phyloP scores from a whole-genome alignment of 148 eudicot genomes.

The Camellia sinensis region DNA sequence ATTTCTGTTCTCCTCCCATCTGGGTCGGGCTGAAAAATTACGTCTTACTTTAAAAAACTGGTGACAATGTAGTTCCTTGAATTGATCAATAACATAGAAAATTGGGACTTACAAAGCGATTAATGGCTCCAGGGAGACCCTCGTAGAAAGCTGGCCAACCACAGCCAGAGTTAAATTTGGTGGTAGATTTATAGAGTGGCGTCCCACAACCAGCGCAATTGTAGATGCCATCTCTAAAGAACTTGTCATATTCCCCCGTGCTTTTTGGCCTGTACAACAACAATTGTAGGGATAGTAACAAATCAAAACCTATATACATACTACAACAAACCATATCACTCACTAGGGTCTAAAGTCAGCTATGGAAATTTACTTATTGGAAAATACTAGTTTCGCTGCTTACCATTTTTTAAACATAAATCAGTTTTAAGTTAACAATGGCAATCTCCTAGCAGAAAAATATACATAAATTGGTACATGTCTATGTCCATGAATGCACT shows the following conservation, averaged over 20 bases:
- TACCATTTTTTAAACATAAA: neutral
- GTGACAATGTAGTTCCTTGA: neutral
- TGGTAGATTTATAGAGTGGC: conserved; percentile 60
- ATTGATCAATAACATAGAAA: neutral
- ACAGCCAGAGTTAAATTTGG: conserved; percentile 69
- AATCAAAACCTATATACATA: too few species aligned
- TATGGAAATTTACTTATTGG: neutral
- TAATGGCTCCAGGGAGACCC: conserved; percentile 63
- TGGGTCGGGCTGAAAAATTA: conserved; percentile 54
- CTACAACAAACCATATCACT: neutral
- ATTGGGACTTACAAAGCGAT: conserved; percentile 41
- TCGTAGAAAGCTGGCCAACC: conserved; percentile 84
- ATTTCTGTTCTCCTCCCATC: conserved; percentile 75
- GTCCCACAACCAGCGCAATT: conserved; percentile 59
- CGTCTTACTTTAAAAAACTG: neutral
- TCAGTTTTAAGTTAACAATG: neutral
- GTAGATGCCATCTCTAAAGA: conserved; percentile 49
- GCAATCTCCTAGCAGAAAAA: neutral
- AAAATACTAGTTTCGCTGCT: neutral
- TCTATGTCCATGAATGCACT: neutral
- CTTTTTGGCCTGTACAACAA: conserved; percentile 37
- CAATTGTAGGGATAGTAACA: neutral
- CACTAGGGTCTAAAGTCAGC: neutral
- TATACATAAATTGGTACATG: too few species aligned
- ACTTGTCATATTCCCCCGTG: conserved; percentile 61